These are phyloP conservation scores for Aspergillus homomorphus DNA, from an alignment of 495 filamentous ascomycete genomes.

Conservation along the genomic window DNA sequence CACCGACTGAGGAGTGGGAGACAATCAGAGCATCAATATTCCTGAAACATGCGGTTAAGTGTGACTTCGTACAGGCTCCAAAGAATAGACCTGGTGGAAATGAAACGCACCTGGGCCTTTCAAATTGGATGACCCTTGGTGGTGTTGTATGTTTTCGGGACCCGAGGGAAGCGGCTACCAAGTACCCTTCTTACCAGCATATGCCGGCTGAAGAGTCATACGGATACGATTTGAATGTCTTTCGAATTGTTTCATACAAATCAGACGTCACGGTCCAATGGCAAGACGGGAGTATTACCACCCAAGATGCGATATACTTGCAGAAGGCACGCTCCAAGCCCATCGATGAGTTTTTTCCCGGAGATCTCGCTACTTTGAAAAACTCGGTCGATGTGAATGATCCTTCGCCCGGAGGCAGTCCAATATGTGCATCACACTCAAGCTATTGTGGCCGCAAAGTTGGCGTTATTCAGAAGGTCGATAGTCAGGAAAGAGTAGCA, in stretches of 20 bases:
- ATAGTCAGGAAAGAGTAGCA: constrained; percentile 51
- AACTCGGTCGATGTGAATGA: constrained; percentile 31
- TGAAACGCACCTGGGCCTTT: constrained; percentile 18
- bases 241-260: constrained; percentile 42
- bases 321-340: constrained; percentile 37
- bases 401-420: neutral
- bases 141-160: constrained; percentile 50
- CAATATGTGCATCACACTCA: neutral
- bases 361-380: constrained; percentile 52
- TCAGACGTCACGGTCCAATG: constrained; percentile 53
- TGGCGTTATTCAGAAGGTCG: constrained; percentile 58
- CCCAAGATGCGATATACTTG: constrained; percentile 39
- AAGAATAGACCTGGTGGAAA: constrained; percentile 7
- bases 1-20: constrained; percentile 8
- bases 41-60: constrained; percentile 21
- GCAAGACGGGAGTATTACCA: constrained; percentile 55
- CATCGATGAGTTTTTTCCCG: constrained; percentile 58
- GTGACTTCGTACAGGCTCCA: constrained; percentile 24
- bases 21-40: constrained; percentile 21
- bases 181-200: constrained; percentile 42
- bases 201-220: constrained; percentile 48
- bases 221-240: constrained; percentile 59
- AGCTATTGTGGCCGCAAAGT: constrained; percentile 31
- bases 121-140: constrained; percentile 34
- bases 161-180: constrained; percentile 39